These are phyloP conservation scores for Rhodotorula sp. DNA, from an alignment of 1,284 basidiomycete genomes.

Conservation along the genomic window DNA sequence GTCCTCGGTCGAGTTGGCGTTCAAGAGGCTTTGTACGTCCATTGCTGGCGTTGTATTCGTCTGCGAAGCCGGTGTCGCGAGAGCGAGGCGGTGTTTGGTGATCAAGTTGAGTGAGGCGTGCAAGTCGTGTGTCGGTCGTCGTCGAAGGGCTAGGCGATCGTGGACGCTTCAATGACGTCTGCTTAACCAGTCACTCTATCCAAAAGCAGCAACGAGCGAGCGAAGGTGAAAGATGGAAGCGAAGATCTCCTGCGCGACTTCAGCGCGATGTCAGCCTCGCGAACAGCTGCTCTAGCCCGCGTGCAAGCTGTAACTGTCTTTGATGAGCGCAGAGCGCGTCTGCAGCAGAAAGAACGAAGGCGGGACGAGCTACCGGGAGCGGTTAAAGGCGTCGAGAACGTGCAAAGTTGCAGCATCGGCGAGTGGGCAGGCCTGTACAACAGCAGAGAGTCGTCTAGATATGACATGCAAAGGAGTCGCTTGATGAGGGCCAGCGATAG, in stretches of 20 bases:
- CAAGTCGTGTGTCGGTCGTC: background rate
- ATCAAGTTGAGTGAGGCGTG: background rate
- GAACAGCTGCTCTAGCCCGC: background rate
- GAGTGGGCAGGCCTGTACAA: background rate
- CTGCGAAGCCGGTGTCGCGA: background rate
- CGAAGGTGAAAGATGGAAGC: background rate
- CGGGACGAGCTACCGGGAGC: no score
- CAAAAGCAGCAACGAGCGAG: background rate
- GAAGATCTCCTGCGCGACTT: background rate
- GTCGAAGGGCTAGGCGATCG: background rate
- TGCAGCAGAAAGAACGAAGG: background rate
- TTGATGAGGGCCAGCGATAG: background rate
- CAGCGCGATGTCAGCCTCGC: background rate
- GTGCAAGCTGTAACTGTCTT: no score
- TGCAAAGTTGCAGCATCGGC: background rate
- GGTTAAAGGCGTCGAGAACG: background rate
- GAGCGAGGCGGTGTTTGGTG: background rate
- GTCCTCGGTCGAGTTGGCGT: slow-evolving; percentile 1
- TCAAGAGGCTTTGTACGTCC: background rate
- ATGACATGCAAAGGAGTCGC: background rate
- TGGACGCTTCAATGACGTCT: background rate
- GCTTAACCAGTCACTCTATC: no score
- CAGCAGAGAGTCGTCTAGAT: background rate
- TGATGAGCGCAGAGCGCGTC: no score
- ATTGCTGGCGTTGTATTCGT: background rate